Percentiles rank a stretch among this genome's conserved stretches.
phyloP scores from a whole-genome alignment of 495 filamentous ascomycete genomes.

The Elasticomyces elasticus region DNA sequence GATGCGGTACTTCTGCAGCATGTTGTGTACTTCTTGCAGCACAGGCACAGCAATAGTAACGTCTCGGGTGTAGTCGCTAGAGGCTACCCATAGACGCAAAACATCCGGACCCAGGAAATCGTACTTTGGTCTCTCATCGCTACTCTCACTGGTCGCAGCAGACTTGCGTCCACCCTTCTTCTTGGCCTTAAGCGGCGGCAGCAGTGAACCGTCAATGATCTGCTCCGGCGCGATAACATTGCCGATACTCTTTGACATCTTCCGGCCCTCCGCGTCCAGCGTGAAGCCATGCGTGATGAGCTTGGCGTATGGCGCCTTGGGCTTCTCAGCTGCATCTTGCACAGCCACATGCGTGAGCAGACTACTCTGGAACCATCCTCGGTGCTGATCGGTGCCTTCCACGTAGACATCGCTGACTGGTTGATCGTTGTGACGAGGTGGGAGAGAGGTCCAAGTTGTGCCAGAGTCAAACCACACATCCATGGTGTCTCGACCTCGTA shows the following conservation, averaged over 20 bases:
- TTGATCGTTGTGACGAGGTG: conserved; percentile 34
- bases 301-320: conserved; percentile 61
- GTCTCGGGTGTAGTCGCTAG: conserved; percentile 82
- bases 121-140: conserved; percentile 33
- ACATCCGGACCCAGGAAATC: conserved; percentile 68
- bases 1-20: conserved; percentile 72
- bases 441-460: conserved; percentile 73
- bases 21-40: conserved; percentile 60
- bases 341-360: conserved; percentile 74
- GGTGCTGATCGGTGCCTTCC: conserved; percentile 90
- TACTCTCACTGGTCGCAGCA: conserved; percentile 4
- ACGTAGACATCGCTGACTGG: conserved; percentile 72
- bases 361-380: conserved; percentile 98
- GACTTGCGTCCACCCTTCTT: conserved; percentile 42
- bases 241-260: conserved; percentile 98
- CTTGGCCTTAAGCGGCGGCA: conserved; percentile 47
- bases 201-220: conserved; percentile 70
- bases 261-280: conserved; percentile 75
- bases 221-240: conserved; percentile 73
- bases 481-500: conserved; percentile 91
- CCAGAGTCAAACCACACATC: conserved; percentile 99
- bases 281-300: conserved; percentile 94
- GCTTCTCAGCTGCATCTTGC: conserved; percentile 32
- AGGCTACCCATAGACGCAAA: conserved; percentile 84
- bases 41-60: conserved; percentile 66